Base-by-base conservation (phyloP, 1,284 basidiomycete species). In the Ganoderma multipileum region DNA sequence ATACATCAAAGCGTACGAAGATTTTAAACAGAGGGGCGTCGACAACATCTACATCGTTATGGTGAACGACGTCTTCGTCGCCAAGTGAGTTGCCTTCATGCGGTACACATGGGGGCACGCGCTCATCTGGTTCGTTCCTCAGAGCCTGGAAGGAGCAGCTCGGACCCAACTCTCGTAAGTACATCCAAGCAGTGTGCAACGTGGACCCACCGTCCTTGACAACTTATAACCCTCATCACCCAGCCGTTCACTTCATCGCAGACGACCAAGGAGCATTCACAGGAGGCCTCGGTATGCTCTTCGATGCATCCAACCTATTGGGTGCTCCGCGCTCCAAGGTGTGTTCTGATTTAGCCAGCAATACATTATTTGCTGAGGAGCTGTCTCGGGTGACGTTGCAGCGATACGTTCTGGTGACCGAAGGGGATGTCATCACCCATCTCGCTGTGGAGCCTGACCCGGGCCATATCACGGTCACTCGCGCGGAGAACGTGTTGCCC, bases 131-230 rank as follows among this genome's bases (percentile, higher is more conserved):
- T 52, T 52, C n/a, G 23, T 52, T 42, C 33, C 54, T 26, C 67
- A 89, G 87, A 74, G 92, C 92, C 5, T 94, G 92, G 92, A 92
- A 92, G 77, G 84, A 89, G 71, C 82, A 87, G 64, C 82, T 94
- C 54, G 86, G 87, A 2, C 84, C 85, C 1, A 78, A 78, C 41
- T 87, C 87, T 7, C 79, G 88, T 89, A 69, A 70, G 85, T 82
- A 14, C 36, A 5, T 36, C 23, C 12, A 39, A 2, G 12, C 6
- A 5, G 2, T 39, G 9, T 64, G 55, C 60, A 41, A 58, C 33
- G 8, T 33, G 33, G 33, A 33, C 33, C 8, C 33, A 33, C 64
- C 30, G 67, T 42, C 41, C 41, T 7, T 18, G 12, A 52, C 23
- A 12, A 52, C 23, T 4, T 5, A 26, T 26, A 52, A 11, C 14